Base-by-base conservation (phyloP, 73 alveolate species). In the Tetrahymena borealis region DNA sequence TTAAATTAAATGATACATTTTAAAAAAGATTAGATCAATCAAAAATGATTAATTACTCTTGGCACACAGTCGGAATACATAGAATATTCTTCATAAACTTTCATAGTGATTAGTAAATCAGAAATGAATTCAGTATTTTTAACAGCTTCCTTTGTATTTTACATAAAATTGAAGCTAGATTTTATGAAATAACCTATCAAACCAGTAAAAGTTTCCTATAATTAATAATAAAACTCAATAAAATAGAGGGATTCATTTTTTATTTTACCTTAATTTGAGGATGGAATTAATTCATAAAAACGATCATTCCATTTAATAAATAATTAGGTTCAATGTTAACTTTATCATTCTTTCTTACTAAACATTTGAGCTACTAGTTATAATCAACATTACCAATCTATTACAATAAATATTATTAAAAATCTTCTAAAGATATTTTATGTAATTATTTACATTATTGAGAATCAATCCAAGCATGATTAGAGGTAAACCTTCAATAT, bases 281-380 rank as follows among this genome's bases (percentile, higher is more conserved):
- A 40, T 93, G 91, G 41, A 93, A 93, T 90, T 93, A 33, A 24
- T 93, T 93, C 40, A 93, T 39, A 28, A 85, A 79, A 28, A 85
- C 95, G 18, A 93, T 35, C 0, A 93, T 93, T 39, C 95, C 95
- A 18, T 39, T 33, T 24, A 93, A 40, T 90, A 93, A 90, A 16
- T 77, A 93, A 93, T 93, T 93, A 60, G 95, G 95, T 33, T 93
- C 95, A 31, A 35, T 79, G 20, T 85, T n/a, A 35, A 93, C 0
- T 3, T 31, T 85, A 18, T 93, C 95, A 11, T 38, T 39, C 11
- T 37, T 92, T 41, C 78, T 93, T 20, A 39, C 91, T 7, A 93
- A 40, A 28, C 91, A 32, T 41, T 93, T 93, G 1, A 85, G 38
- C 40, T 90, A 79, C 33, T 93, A n/a, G 79, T 40, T 78, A 35